Percentiles rank a stretch among this genome's conserved stretches.
phyloP scores from a whole-genome alignment of 2,329 filamentous ascomycete species.

The Colletotrichum plurivorum region DNA sequence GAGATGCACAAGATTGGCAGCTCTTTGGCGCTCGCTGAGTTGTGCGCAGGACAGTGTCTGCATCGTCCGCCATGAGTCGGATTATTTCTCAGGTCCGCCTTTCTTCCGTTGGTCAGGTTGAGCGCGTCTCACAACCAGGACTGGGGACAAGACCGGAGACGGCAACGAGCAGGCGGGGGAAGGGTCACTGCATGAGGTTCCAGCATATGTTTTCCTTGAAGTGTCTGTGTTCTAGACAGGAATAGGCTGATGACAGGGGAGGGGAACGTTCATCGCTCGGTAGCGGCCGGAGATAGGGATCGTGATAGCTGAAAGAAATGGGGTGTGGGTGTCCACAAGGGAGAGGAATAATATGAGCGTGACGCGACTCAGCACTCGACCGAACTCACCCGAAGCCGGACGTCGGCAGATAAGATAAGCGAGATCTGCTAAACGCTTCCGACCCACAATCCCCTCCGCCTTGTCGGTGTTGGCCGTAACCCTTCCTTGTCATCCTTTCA shows the following conservation, averaged over 20 bases:
- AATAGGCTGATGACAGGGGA: too few species aligned
- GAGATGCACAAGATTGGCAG: conserved; percentile 43
- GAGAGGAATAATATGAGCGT: neutral
- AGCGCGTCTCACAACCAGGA: neutral
- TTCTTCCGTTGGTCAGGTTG: neutral
- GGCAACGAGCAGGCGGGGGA: neutral
- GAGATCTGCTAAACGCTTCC: neutral
- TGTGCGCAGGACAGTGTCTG: conserved; percentile 25
- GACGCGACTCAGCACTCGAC: conserved; percentile 21
- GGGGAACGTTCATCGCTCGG: too few species aligned
- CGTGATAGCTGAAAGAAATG: neutral
- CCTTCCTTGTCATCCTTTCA: neutral
- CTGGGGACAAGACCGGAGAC: neutral
- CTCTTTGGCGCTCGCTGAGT: conserved; percentile 45
- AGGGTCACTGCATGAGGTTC: neutral
- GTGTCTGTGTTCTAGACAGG: too few species aligned
- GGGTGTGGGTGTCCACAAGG: neutral
- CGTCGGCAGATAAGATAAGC: conserved; percentile 21
- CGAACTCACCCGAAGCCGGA: conserved; percentile 21
- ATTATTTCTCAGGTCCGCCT: neutral
- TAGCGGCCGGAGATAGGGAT: too few species aligned
- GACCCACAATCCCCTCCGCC: conserved; percentile 6
- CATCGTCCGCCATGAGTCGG: neutral
- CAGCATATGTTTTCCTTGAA: too few species aligned
- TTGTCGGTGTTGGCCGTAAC: neutral